Percentiles rank a stretch among this genome's conserved stretches.
Evolutionary conservation across 805 yeast genomes (phyloP).

Genomic region (Yamadazyma olivae): DNA sequence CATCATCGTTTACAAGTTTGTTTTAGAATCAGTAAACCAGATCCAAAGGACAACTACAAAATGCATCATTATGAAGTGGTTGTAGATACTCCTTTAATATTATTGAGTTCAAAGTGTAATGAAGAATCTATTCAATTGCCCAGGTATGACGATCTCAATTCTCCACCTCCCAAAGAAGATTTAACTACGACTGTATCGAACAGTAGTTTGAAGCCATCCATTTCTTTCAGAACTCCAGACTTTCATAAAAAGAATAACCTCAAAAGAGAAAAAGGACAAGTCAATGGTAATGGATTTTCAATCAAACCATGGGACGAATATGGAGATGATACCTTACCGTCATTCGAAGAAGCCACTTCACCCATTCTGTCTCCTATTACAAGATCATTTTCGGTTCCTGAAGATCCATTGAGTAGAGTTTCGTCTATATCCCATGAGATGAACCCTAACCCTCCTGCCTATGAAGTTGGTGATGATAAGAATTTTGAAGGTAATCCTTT

Average conservation of each 20-base stretch:
- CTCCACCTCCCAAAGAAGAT: background rate
- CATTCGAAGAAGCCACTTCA: conserved; percentile 66
- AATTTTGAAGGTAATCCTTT: conserved; percentile 5
- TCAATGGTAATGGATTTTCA: conserved; percentile 24
- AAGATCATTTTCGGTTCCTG: conserved; percentile 33
- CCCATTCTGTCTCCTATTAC: conserved; percentile 37
- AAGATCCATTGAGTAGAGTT: conserved; percentile 36
- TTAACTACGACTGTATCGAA: background rate
- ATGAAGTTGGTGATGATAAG: conserved; percentile 5
- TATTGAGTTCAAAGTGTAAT: conserved; percentile 40
- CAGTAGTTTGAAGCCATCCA: conserved; percentile 5
- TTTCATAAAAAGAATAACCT: conserved; percentile 14
- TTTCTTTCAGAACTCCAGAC: conserved; percentile 38
- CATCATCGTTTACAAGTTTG: conserved; percentile 70
- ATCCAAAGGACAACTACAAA: conserved; percentile 41
- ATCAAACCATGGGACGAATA: conserved; percentile 23
- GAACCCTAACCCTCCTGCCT: conserved; percentile 11
- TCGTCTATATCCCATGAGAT: conserved; percentile 19
- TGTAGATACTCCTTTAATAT: conserved; percentile 69
- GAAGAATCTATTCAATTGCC: conserved; percentile 42
- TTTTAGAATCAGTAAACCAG: conserved; percentile 63
- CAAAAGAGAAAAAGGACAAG: conserved; percentile 10
- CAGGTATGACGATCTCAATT: conserved; percentile 28
- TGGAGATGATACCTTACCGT: conserved; percentile 43
- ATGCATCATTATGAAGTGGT: conserved; percentile 78